A percentile compares a stretch with the other conserved stretches of the same genome.
Evolutionary conservation across 495 filamentous ascomycete genomes (phyloP).

Genomic region (Aspergillus avenaceus): DNA sequence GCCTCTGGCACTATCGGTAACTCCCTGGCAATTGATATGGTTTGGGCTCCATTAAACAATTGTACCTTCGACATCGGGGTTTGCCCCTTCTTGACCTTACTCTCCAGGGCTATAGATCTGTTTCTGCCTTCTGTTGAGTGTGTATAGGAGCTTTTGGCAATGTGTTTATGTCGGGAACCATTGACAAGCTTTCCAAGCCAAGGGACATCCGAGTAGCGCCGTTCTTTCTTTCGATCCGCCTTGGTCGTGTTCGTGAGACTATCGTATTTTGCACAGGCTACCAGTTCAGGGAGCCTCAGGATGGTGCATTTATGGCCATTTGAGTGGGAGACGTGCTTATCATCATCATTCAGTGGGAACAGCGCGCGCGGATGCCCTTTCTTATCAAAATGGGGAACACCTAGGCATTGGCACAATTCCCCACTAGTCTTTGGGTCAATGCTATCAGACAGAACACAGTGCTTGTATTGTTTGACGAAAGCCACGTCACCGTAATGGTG

Average conservation of each 20-base stretch:
- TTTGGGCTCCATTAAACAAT: no score
- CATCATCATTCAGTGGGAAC: conserved; percentile 17
- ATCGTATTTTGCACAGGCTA: conserved; percentile 21
- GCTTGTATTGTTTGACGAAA: conserved; percentile 28
- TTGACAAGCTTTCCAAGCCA: not conserved
- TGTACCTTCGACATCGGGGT: no score
- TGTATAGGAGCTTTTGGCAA: not conserved
- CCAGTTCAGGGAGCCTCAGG: conserved; percentile 14
- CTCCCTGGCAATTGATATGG: not conserved
- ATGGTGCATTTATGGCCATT: conserved; percentile 12
- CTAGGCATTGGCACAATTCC: conserved; percentile 21
- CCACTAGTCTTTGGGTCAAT: conserved; percentile 15
- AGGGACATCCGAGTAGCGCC: not conserved
- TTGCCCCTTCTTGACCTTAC: no score
- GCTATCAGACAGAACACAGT: conserved; percentile 17
- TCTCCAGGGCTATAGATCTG: no score
- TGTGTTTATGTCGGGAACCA: not conserved
- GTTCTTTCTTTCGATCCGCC: not conserved
- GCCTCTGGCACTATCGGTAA: conserved; percentile 1
- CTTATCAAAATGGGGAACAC: conserved; percentile 13
- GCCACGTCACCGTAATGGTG: conserved; percentile 8
- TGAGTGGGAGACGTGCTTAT: conserved; percentile 5
- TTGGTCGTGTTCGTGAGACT: conserved; percentile 5
- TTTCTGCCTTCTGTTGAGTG: not conserved
- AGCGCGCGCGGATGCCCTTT: conserved; percentile 8